Base-by-base conservation (phyloP, 768 basidiomycete species). In the Lactarius hengduanensis region DNA sequence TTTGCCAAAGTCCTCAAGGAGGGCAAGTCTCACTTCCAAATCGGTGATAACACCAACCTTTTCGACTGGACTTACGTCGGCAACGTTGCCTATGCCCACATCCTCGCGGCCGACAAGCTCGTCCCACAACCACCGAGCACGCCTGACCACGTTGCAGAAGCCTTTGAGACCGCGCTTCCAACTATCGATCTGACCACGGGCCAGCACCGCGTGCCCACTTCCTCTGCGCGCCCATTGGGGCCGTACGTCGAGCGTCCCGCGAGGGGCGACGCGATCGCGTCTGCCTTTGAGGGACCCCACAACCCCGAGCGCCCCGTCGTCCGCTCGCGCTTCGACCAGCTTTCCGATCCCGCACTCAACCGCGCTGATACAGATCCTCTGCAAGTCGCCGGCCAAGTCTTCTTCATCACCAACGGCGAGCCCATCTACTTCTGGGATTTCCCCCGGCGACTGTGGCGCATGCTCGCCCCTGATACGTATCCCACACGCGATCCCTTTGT, bases 341-440 rank as follows among this genome's bases (percentile, higher is more conserved):
- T 95, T 63, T 84, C 87, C 3, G 84, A 86, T 11, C 74, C 77
- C 34, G 81, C 83, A 16, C 77, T 93, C 62, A 82, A 80, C 36
- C 80, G 83, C 55, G 78, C 83, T 47, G 78, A 82, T 7, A 75
- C 75, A 0, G 83, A 83, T 59, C 86, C 88, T 9, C 81, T 94
- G 10, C 83, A 88, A 70, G 92, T 98, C 61, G 95, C 94, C 5
- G 96, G 96, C 0, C 92, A 98, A 75, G 92, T 79, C 3, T 99
- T 95, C 80, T 96, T 94, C 82, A 92, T 99, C 77, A 96, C 95
- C 64, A 98, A 98, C 73, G 94, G 95, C 68, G 96, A 98, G 74
- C 96, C 96, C 2, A 83, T 88, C 63, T 92, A 93, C 77, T 98
- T 98, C 80, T 99, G 96, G 96, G 95, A 97, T 78, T 88, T 96